Percentiles rank a stretch among this genome's conserved stretches.
These are phyloP conservation scores for Lodderomyces theae DNA, from an alignment of 1,139 yeast species.

Conservation along the genomic window DNA sequence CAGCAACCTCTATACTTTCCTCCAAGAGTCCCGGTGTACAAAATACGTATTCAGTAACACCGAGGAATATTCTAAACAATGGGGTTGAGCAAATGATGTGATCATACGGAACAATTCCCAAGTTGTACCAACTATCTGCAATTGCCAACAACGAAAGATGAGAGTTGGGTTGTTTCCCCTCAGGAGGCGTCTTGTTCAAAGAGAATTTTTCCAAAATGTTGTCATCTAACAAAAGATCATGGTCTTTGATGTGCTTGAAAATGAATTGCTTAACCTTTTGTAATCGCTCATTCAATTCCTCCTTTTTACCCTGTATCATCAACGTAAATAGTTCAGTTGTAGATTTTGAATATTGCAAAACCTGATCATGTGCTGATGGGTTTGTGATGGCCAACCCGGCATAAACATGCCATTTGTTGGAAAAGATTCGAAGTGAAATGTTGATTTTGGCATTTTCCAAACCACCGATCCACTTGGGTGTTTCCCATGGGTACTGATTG, in stretches of 20 bases:
- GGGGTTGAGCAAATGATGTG: constrained; percentile 98
- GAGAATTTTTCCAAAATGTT: constrained; percentile 77
- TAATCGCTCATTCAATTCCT: constrained; percentile 58
- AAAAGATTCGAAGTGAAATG: constrained; percentile 82
- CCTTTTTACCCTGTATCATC: constrained; percentile 68
- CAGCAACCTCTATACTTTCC: constrained; percentile 71
- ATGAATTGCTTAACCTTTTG: constrained; percentile 68
- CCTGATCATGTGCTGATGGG: constrained; percentile 90
- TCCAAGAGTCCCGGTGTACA: constrained; percentile 81
- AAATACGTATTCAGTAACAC: constrained; percentile 89
- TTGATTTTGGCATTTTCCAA: constrained; percentile 94
- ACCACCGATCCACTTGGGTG: constrained; percentile 86
- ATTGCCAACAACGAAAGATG: constrained; percentile 85
- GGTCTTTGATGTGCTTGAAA: constrained; percentile 60
- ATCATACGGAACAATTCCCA: constrained; percentile 88
- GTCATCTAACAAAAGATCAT: constrained; percentile 70
- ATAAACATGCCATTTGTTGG: constrained; percentile 97
- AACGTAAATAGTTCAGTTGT: constrained; percentile 79
- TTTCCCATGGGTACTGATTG: constrained; percentile 90
- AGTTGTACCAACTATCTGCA: constrained; percentile 88
- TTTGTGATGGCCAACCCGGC: constrained; percentile 96
- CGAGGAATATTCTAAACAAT: constrained; percentile 80
- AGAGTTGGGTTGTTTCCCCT: constrained; percentile 74
- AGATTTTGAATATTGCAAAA: constrained; percentile 83
- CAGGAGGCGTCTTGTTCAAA: constrained; percentile 71